Evolutionary conservation across 2,329 filamentous ascomycete species (phyloP), one percentile per base, ranked within the genome.

Genomic region (Verticillium isaacii): DNA sequence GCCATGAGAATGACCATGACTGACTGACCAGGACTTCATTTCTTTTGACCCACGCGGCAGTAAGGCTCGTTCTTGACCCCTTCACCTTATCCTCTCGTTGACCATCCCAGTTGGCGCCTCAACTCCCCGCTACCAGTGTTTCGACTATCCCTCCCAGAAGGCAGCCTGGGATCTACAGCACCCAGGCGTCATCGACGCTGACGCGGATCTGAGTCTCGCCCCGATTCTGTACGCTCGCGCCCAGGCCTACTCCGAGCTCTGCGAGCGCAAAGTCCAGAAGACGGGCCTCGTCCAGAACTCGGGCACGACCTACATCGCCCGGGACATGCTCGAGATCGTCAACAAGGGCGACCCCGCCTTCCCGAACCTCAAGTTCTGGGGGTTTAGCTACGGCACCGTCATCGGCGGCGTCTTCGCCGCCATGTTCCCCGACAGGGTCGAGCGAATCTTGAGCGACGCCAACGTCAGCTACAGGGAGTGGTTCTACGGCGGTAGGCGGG

Each of bases 401-500:
- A 73, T 85, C 0, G 83, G 82, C 3, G 80, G 77, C 14, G 78
- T 78, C 0, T 84, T 84, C 67, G 82, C 82, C 4, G 75, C 79
- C 2, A 74, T 85, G 72, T 84, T 78, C 60, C 82, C 82, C 1
- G 79, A 83, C 36, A 74, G 74, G 54, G 77, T 85, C 1, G 80
- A 79, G 50, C 74, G 81, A 11, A 68, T 85, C 8, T 77, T 84
- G 2, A 79, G 81, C 61, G 83, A 85, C 63, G 81, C 80, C 29
- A 83, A 83, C 57, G 80, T 82, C 15, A 80, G 83, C 65, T 83
- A 86, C 65, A 77, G 80, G 50, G 83, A 84, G 66, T 86, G 81
- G 82, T 80, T 77, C 61, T 73, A 75, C 29, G 75, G 79, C 14
- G 70, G 71, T 0, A 75, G 80, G 60, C 72, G 76, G 63, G 79